Base-by-base conservation (phyloP, 2,329 filamentous ascomycete genomes). In the Calonectria pteridis region DNA sequence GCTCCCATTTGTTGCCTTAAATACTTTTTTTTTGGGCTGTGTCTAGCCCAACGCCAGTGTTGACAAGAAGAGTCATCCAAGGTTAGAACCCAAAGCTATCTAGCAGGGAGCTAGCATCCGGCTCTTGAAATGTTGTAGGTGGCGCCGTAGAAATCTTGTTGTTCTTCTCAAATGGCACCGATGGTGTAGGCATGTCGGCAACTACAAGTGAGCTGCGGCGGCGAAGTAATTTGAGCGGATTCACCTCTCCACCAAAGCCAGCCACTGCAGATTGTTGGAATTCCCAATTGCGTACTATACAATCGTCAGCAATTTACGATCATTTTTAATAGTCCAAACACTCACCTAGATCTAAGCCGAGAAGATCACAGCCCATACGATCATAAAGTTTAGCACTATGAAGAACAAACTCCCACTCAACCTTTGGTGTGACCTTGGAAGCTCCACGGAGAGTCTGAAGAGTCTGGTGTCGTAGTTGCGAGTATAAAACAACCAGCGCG, bases 301-400 rank as follows among this genome's bases (percentile, higher is more conserved):
- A 6, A 26, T 16, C n/a, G 69, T 82, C 67, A 83, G 76, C 63
- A 40, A 43, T 46, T 18, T 16, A 29, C 13, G 28, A 0, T 6
- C n/a, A 28, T 6, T 20, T 20, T 40, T 18, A 9, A 16, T 18
- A 20, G 33, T 9, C 26, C 20, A 33, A 86, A 28, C 55, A 72
- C 86, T 83, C 88, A 94, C 93, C 93, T 7, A 98, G 87, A 79
- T 97, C 95, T 6, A 98, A 87, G 1, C 96, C 97, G 0, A 98
- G 89, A 11, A 98, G 84, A 83, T 98, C 96, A 81, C 97, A 98
- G 4, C 97, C 96, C 96, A 97, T 98, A 11, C 95, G 93, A 82
- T 94, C 94, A 81, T 96, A 98, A 23, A 97, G 87, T 68, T 92
- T 89, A 20, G 95, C 95, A 67, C 95, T 98, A 78, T 97, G 95